Evolutionary conservation across 495 filamentous ascomycete genomes (phyloP).

Genomic region (Clavariopsis aquatica): DNA sequence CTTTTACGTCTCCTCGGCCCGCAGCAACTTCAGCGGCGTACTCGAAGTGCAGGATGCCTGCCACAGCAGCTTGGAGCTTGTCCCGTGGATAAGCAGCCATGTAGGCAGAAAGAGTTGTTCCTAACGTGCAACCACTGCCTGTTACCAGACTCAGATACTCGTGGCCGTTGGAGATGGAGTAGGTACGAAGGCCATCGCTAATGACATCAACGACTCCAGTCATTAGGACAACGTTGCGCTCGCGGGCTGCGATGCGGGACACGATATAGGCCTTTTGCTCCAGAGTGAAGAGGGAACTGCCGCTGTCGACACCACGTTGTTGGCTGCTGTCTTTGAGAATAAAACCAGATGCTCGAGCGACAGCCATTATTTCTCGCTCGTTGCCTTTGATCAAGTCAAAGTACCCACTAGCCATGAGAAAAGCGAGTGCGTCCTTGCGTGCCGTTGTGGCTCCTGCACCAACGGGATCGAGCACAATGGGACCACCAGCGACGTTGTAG

Average conservation of each 20-base stretch:
- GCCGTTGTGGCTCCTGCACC: slow-evolving; percentile 81
- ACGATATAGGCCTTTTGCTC: slow-evolving; percentile 63
- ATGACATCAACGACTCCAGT: slow-evolving; percentile 80
- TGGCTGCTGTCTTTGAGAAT: slow-evolving; percentile 46
- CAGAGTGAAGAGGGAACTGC: slow-evolving; percentile 56
- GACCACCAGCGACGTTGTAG: slow-evolving; percentile 73
- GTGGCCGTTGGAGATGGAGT: slow-evolving; percentile 75
- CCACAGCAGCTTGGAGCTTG: slow-evolving; percentile 66
- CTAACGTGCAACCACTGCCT: slow-evolving; percentile 84
- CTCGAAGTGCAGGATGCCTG: slow-evolving; percentile 77
- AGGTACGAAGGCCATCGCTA: slow-evolving; percentile 68
- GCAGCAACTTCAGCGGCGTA: slow-evolving; percentile 80
- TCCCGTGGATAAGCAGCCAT: slow-evolving; percentile 62
- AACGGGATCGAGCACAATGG: slow-evolving; percentile 87
- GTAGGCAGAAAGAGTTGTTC: slow-evolving; percentile 75
- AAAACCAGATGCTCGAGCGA: slow-evolving; percentile 53
- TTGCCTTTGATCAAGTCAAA: slow-evolving; percentile 94
- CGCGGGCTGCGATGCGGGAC: slow-evolving; percentile 62
- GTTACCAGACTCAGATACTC: slow-evolving; percentile 76
- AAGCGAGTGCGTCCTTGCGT: slow-evolving; percentile 67
- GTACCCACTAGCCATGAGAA: slow-evolving; percentile 71
- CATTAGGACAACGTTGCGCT: slow-evolving; percentile 79
- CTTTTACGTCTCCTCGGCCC: slow-evolving; percentile 61
- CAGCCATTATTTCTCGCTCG: slow-evolving; percentile 81
- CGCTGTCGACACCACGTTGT: slow-evolving; percentile 88